Base-by-base conservation (phyloP, 306 rosid genomes). In the Biancaea sappan region DNA sequence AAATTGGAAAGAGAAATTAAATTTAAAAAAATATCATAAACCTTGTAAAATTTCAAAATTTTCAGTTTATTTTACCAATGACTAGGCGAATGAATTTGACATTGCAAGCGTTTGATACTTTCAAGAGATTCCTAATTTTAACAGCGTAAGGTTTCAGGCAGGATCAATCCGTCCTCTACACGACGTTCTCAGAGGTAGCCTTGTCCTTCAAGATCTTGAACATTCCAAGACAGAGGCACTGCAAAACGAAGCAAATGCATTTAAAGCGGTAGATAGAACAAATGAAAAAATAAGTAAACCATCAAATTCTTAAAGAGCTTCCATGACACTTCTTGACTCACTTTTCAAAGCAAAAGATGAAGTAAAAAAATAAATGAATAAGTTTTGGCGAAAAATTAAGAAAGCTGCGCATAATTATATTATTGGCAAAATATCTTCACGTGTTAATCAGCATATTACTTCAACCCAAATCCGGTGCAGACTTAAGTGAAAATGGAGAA, bases 251-350 rank as follows among this genome's bases (percentile, higher is more conserved):
- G 16, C 24, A 81, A 65, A 67, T 66, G 47, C 64, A 73, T 35
- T 51, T 61, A 47, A 82, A 48, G 53, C 28, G 38, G 46, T 38
- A 28, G 32, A 72, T 14, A 14, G n/a, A 5, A 4, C 1, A 40
- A 40, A 57, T 25, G 13, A 14, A 50, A 26, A 44, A 35, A 19
- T 47, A 40, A 75, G 18, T n/a, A 41, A 77, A 74, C 58, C 66
- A 72, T 71, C 58, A 67, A 77, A 84, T 37, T 47, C 63, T 60
- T 16, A 10, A 35, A 65, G 77, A 50, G 79, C 59, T 31, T 57
- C 40, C 66, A 66, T 78, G 40, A 84, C 75, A 77, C 87, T 83
- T 84, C 82, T 82, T 79, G 83, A 84, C 82, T 59, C 15, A 35
- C 84, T 82, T 74, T 81, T 83, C 82, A 79, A 73, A 77, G 80